Percentiles rank a stretch among this genome's conserved stretches.
Evolutionary conservation across 75 land plant genomes (phyloP).

Genomic region (Ceratopteris richardii): DNA sequence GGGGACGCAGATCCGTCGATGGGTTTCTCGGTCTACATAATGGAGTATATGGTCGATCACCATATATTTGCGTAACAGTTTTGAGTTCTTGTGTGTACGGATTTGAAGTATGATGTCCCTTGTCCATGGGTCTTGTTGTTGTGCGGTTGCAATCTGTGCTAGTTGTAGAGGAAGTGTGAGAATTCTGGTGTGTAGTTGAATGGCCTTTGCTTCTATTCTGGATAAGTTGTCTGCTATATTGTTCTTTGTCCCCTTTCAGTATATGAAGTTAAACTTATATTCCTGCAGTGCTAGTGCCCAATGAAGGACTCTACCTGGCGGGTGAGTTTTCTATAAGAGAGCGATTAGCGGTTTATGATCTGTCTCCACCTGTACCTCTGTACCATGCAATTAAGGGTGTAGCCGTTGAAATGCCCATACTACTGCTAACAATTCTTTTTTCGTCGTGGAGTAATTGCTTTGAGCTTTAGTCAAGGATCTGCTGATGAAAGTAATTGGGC

Average conservation of each 20-base stretch:
- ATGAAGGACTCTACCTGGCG: neutral
- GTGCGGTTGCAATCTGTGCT: neutral
- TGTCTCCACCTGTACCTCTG: neutral
- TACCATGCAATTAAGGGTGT: slow-evolving; percentile 1
- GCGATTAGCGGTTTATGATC: neutral
- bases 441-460: neutral
- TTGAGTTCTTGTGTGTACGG: neutral
- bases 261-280: neutral
- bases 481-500: slow-evolving; percentile 1
- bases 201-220: neutral
- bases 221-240: neutral
- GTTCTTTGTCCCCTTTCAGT: neutral
- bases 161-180: neutral
- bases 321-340: neutral
- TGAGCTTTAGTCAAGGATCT: neutral
- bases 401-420: neutral
- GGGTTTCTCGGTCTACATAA: neutral
- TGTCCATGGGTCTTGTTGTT: neutral
- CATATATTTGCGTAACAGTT: neutral
- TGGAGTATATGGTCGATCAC: neutral
- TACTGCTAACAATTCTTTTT: neutral
- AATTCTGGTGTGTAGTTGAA: neutral
- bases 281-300: neutral
- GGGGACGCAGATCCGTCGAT: neutral
- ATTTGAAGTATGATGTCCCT: neutral